Evolutionary conservation across 768 basidiomycete species (phyloP), one percentile per base, ranked within the genome.

Genomic region (Lyophyllum semitale): DNA sequence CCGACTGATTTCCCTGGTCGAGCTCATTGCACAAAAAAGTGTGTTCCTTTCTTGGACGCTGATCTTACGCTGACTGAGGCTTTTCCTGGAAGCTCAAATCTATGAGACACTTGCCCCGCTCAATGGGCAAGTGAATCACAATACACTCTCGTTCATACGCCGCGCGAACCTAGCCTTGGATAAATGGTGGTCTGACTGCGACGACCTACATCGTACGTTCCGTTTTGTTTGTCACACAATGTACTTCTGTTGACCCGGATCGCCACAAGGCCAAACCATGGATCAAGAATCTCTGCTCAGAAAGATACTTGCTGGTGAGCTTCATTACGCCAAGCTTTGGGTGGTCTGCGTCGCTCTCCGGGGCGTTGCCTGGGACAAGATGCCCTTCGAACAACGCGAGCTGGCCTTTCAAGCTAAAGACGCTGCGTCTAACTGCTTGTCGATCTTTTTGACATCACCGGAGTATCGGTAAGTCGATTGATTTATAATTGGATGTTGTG

Each of bases 361-460:
- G 55, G 95, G 95, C 17, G 91, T 89, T 23, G 85, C 91, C 4
- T 98, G 94, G 95, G 94, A 97, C 66, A 95, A 94, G 71, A 93
- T 97, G 88, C 86, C 93, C 3, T 93, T 91, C 57, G 95, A 97
- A 69, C 95, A 96, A 66, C 87, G 93, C 35, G 95, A 96, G 68
- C 80, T 96, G 43, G 94, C 94, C 3, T 95, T 96, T 77, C 91
- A 95, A 65, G 95, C 94, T 25, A 96, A 95, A 73, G 93, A 95
- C 64, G 90, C 94, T 0, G 95, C 95, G 4, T 85, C 89, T 32
- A 85, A 86, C 59, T 95, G 93, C 67, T 73, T 98, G 40, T 82
- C 88, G 43, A 89, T 91, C 48, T 94, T 95, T 72, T 76, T 96
- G 60, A 84, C 84, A 52, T 91, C 90, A 18, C 78, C 84, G 4